Evolutionary conservation across 1,284 basidiomycete genomes (phyloP).

Genomic region (Phylloboletellus chloephorus): DNA sequence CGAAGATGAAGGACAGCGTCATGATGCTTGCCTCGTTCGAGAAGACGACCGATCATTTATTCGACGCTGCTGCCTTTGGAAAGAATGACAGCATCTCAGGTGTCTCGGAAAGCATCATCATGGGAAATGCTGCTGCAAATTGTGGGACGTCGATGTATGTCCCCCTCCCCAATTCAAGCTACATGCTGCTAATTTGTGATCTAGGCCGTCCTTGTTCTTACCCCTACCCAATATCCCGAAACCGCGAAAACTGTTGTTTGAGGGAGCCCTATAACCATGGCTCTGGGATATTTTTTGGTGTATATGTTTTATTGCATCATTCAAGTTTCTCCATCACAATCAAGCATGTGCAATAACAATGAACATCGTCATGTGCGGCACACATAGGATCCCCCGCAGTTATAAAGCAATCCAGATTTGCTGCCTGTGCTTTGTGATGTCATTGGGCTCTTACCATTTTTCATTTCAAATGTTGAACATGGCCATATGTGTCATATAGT

Average conservation of each 20-base stretch:
- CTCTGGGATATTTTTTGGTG: neutral
- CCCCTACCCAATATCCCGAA: conserved; percentile 49
- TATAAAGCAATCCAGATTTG: neutral
- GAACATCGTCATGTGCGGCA: no score
- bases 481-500: no score
- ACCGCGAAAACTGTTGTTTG: conserved; percentile 53
- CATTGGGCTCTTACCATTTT: no score
- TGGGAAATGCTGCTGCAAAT: conserved; percentile 96
- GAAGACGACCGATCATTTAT: conserved; percentile 98
- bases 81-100: conserved; percentile 95
- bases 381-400: neutral
- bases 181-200: conserved; percentile 7
- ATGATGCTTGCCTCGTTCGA: conserved; percentile 99
- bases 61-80: conserved; percentile 94
- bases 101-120: conserved; percentile 99
- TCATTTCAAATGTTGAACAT: no score
- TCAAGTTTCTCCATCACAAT: neutral
- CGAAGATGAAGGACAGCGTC: conserved; percentile 99
- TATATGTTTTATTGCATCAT: neutral
- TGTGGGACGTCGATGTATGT: conserved; percentile 92
- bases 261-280: conserved; percentile 40
- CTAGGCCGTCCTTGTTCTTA: conserved; percentile 53
- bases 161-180: neutral
- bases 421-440: neutral
- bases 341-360: no score